Percentiles rank a stretch among this genome's conserved stretches.
These are phyloP conservation scores for Magnolia officinalis DNA, from an alignment of 164 flowering plant species.

Conservation along the genomic window DNA sequence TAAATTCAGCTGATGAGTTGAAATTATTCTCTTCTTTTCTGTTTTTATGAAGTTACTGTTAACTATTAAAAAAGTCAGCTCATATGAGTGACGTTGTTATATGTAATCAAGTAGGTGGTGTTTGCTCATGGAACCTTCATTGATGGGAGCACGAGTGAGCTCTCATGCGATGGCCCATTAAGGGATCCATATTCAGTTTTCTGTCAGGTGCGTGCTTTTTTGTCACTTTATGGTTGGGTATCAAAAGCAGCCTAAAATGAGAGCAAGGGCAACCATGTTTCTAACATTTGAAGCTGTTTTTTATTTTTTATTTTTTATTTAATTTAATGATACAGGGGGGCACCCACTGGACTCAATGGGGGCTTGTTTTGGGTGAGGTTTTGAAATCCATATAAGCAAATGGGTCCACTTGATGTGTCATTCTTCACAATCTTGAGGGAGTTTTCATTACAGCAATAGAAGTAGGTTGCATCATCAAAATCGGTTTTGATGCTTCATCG, in stretches of 20 bases:
- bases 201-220: slow-evolving; percentile 46
- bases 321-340: slow-evolving; percentile 61
- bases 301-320: slow-evolving; percentile 5
- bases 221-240: too few relatives aligned
- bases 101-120: slow-evolving; percentile 43
- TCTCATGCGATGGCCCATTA: slow-evolving; percentile 87
- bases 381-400: slow-evolving; percentile 35
- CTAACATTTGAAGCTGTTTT: neutral
- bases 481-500: too few relatives aligned
- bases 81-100: neutral
- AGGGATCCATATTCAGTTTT: slow-evolving; percentile 71
- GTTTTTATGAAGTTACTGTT: neutral
- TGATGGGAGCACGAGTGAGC: slow-evolving; percentile 92
- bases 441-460: neutral
- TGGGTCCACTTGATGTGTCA: neutral
- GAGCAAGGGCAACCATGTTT: neutral
- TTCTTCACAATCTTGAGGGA: neutral
- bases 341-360: slow-evolving; percentile 93
- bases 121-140: slow-evolving; percentile 89
- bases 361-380: slow-evolving; percentile 74
- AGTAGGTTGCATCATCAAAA: too few relatives aligned
- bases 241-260: neutral
- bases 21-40: neutral
- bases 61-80: neutral
- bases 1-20: neutral